Conservation (phyloP, 352 stramenopile species). For the Pythium rishiriense region DNA sequence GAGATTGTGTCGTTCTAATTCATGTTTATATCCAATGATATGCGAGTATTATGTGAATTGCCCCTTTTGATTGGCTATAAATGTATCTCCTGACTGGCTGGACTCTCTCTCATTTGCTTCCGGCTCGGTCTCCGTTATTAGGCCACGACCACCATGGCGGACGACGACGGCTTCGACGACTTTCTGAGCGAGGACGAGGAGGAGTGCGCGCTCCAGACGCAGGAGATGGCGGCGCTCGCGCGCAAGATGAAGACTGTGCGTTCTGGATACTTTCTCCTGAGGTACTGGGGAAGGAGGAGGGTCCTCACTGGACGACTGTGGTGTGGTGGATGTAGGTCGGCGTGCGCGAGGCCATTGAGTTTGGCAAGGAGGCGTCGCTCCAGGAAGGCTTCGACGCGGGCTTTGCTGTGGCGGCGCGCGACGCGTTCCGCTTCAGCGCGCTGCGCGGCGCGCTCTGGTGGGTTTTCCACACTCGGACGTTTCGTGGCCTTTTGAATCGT, state of each 20-base stretch:
- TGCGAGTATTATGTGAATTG: not conserved
- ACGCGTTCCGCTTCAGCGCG: conserved; percentile 43
- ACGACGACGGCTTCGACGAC: conserved; percentile 70
- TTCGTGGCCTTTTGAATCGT: not conserved
- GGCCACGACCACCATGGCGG: no score
- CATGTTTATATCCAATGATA: not conserved
- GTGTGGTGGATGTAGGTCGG: conserved; percentile 41
- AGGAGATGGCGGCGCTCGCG: conserved; percentile 59
- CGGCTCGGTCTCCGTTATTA: no score
- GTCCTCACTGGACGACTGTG: no score
- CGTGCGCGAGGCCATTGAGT: conserved; percentile 66
- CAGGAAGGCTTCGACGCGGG: conserved; percentile 72
- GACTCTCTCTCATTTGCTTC: no score
- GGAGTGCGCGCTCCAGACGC: conserved; percentile 37
- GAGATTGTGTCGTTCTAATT: not conserved
- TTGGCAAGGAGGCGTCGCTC: conserved; percentile 69
- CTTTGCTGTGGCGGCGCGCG: conserved; percentile 37
- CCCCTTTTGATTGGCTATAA: conserved; percentile 1
- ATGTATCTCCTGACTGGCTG: not conserved
- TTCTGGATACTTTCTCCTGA: not conserved
- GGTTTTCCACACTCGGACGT: not conserved
- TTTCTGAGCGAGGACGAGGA: conserved; percentile 62
- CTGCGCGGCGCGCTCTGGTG: conserved; percentile 57
- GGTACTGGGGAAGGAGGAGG: no score
- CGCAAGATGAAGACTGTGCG: conserved; percentile 63